Evolutionary conservation across 2,329 filamentous ascomycete species (phyloP), one percentile per base, ranked within the genome.

Genomic region (Calonectria pseudoturangicola): DNA sequence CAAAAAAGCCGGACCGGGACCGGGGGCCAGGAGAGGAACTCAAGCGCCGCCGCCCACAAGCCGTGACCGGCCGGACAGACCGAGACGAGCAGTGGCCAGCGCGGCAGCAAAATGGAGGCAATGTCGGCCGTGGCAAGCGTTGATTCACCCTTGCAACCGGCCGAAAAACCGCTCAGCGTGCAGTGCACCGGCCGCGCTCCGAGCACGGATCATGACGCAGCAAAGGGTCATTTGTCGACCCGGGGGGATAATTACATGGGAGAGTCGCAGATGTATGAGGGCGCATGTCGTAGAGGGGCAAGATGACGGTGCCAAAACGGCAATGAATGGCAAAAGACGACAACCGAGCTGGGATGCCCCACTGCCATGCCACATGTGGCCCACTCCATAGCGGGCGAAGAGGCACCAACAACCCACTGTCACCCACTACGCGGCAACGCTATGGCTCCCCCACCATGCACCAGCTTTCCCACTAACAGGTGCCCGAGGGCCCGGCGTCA

Each of bases 331-430:
- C 47, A 68, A 65, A 68, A 64, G 65, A 66, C 21, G 58, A 65
- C 58, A 64, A 64, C 65, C 58, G 25, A 72, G 65, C 65, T 72
- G 65, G 64, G 65, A 60, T 64, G 70, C 58, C 65, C 58, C 65
- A 64, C 70, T 51, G 64, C 48, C 65, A 76, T 75, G 70, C 75
- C 70, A 71, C 71, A 70, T 68, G 74, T 41, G 71, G 54, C 66
- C 74, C 75, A 72, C 75, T 65, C 75, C 72, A 16, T 69, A 64
- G 48, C 71, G 48, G 48, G 36, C 27, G 41, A 66, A 36, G 56
- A 54, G 50, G 51, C 68, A 74, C 68, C 65, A 28, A 65, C 69
- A 43, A 39, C 50, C 65, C 63, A 68, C 70, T 70, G 56, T 25
- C 54, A 27, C 28, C 50, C 70, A 63, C 72, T 70, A 64, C 27